These are phyloP conservation scores for Allantophomopsis cytisporea DNA, from an alignment of 2,329 filamentous ascomycete species.

Conservation along the genomic window DNA sequence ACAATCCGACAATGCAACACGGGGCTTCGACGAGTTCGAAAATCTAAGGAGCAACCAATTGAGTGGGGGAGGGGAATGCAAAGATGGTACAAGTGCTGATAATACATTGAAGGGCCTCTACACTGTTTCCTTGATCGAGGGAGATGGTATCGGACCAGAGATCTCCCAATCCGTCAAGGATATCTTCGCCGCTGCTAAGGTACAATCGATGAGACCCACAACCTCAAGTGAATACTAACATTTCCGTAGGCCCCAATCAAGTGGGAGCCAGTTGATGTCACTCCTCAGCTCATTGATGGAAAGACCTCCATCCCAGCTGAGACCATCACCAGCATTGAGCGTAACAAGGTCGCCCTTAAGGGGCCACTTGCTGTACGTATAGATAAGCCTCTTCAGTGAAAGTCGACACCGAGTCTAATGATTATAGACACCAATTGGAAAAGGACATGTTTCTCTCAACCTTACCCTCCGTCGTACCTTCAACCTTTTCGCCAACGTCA, in stretches of 20 bases:
- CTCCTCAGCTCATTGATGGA: conserved; percentile 83
- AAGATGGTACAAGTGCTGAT: background rate
- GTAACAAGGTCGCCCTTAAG: conserved; percentile 96
- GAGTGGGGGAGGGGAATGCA: conserved; percentile 2
- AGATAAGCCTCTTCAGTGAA: conserved; percentile 4
- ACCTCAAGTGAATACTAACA: conserved; percentile 8
- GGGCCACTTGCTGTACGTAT: conserved; percentile 78
- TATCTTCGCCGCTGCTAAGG: conserved; percentile 92
- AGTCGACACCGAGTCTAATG: conserved; percentile 6
- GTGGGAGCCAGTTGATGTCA: conserved; percentile 97
- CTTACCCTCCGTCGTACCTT: conserved; percentile 96
- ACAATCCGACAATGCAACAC: conserved; percentile 20
- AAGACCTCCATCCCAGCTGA: conserved; percentile 89
- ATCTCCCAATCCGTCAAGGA: conserved; percentile 97
- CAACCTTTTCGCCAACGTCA: conserved; percentile 99
- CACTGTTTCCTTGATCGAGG: conserved; percentile 94
- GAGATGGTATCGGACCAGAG: conserved; percentile 96
- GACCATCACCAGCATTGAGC: conserved; percentile 84
- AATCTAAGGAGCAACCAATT: conserved; percentile 7
- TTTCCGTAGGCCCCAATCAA: conserved; percentile 63
- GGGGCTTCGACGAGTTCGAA: background rate
- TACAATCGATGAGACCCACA: conserved; percentile 24
- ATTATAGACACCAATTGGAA: conserved; percentile 77
- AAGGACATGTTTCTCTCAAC: conserved; percentile 98
- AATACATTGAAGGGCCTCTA: conserved; percentile 61